Base-by-base conservation (phyloP, 176 grass and related monocot genomes). In the Avena atlantica region DNA sequence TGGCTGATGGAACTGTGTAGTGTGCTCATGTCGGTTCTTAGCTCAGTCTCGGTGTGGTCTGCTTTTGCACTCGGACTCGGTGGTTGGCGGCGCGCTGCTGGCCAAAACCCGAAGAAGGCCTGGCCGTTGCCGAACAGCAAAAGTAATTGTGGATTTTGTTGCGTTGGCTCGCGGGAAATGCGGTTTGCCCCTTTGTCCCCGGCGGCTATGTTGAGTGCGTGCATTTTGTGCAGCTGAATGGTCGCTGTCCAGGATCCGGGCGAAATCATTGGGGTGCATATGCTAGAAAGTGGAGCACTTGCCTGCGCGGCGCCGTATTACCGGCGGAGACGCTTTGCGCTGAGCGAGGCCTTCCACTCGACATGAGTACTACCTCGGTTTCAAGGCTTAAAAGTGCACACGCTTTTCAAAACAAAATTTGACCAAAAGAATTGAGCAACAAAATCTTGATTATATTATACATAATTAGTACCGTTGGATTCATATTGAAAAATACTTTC, bases 101-200 rank as follows among this genome's bases (percentile, higher is more conserved):
- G 56, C 6, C 60, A 85, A 48, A 60, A 40, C 60, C 27, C 36
- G 6, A 56, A 55, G 45, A 67, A 81, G 34, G 48, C 31, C 12
- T 85, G n/a, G 48, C 7, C 24, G 31, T 14, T 10, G 2, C 31
- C 10, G 10, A 27, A 84, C 76, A 76, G 76, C 68, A 21, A 29
- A 29, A 64, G 81, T 5, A 75, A 87, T 67, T 13, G 47, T 60
- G 58, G 73, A 3, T 31, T 74, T 87, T 87, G 37, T 47, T 36
- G 76, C 25, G 1, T 87, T 61, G 7, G 85, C 60, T 60, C 36
- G 50, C 60, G 40, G 76, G 81, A 76, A 84, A 56, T 81, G 37
- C n/a, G 20, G 55, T 45, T 71, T 13, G 42, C 65, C 2, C 13
- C 2, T 4, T 40, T 20, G 49, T 9, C 16, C 27, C 27, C 27